These are phyloP conservation scores for Coemansia sp. DNA, from an alignment of 192 early-diverging fungal genomes.

Conservation along the genomic window DNA sequence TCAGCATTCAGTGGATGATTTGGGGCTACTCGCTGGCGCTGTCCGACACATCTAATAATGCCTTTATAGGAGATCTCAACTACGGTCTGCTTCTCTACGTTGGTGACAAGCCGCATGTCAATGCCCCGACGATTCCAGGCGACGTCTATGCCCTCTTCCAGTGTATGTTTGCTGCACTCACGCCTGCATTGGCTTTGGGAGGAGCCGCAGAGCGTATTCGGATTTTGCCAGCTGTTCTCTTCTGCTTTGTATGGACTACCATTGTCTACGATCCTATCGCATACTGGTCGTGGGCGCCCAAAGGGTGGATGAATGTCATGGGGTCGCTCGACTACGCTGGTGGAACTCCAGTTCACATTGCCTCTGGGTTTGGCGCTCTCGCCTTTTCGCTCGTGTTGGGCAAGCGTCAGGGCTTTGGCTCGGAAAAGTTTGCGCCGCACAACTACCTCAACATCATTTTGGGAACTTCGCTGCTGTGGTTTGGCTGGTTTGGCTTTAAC, in stretches of 20 bases:
- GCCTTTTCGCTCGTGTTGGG: slow-evolving; percentile 89
- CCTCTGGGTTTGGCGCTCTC: slow-evolving; percentile 86
- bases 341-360: slow-evolving; percentile 94
- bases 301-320: slow-evolving; percentile 84
- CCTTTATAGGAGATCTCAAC: slow-evolving; percentile 81
- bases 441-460: slow-evolving; percentile 92
- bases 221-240: slow-evolving; percentile 83
- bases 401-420: slow-evolving; percentile 74
- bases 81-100: slow-evolving; percentile 75
- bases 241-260: slow-evolving; percentile 92
- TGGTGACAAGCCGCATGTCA: slow-evolving; percentile 56
- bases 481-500: slow-evolving; percentile 98
- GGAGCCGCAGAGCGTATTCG: slow-evolving; percentile 89
- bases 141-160: slow-evolving; percentile 83
- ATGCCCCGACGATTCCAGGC: slow-evolving; percentile 69
- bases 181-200: slow-evolving; percentile 89
- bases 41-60: slow-evolving; percentile 66
- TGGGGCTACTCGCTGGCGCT: slow-evolving; percentile 91
- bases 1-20: slow-evolving; percentile 89
- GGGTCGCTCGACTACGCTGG: slow-evolving; percentile 94
- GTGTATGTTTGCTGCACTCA: slow-evolving; percentile 92
- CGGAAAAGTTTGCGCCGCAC: slow-evolving; percentile 79
- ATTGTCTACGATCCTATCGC: slow-evolving; percentile 93
- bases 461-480: slow-evolving; percentile 89
- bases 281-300: slow-evolving; percentile 90